Percentiles rank a stretch among this genome's conserved stretches.
Evolutionary conservation across 2,329 filamentous ascomycete genomes (phyloP).

Genomic region (Colletotrichum eleusines): DNA sequence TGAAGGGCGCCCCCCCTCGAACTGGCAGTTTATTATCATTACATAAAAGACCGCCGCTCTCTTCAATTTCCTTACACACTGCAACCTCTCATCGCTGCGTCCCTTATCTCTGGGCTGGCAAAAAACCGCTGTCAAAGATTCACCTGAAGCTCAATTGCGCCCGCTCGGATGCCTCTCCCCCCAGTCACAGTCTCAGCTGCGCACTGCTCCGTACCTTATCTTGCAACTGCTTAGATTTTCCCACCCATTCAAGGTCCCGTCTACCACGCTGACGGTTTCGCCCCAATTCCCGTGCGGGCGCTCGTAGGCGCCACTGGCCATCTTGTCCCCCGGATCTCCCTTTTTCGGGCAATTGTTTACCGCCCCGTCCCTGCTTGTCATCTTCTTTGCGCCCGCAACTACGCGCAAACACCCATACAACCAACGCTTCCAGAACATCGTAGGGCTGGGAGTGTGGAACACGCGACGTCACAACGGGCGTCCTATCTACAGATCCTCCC

Average conservation of each 20-base stretch:
- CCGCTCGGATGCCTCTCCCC: slow-evolving; percentile 42
- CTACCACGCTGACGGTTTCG: slow-evolving; percentile 45
- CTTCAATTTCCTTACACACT: slow-evolving; percentile 44
- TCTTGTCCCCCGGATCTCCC: slow-evolving; percentile 40
- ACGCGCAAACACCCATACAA: slow-evolving; percentile 52
- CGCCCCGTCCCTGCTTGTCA: slow-evolving; percentile 46
- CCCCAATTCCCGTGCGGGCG: slow-evolving; percentile 43
- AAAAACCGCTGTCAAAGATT: slow-evolving; percentile 42
- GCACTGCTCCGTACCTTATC: slow-evolving; percentile 42
- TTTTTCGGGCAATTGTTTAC: slow-evolving; percentile 45
- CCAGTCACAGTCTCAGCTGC: slow-evolving; percentile 43
- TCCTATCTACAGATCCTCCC: slow-evolving; percentile 47
- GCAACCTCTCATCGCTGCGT: slow-evolving; percentile 44
- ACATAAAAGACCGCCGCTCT: slow-evolving; percentile 43
- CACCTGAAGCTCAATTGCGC: slow-evolving; percentile 43
- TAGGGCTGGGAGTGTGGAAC: slow-evolving; percentile 43
- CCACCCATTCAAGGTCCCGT: slow-evolving; percentile 54
- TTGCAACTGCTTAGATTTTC: slow-evolving; percentile 42
- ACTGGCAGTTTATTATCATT: slow-evolving; percentile 43
- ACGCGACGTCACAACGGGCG: slow-evolving; percentile 52
- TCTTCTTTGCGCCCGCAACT: slow-evolving; percentile 52
- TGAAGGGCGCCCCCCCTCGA: slow-evolving; percentile 37
- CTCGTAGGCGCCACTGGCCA: slow-evolving; percentile 47
- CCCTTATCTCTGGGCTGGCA: slow-evolving; percentile 44
- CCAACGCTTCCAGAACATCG: slow-evolving; percentile 47